phyloP scores from a whole-genome alignment of 2,329 filamentous ascomycete species.

The Fusarium marasasianum region DNA sequence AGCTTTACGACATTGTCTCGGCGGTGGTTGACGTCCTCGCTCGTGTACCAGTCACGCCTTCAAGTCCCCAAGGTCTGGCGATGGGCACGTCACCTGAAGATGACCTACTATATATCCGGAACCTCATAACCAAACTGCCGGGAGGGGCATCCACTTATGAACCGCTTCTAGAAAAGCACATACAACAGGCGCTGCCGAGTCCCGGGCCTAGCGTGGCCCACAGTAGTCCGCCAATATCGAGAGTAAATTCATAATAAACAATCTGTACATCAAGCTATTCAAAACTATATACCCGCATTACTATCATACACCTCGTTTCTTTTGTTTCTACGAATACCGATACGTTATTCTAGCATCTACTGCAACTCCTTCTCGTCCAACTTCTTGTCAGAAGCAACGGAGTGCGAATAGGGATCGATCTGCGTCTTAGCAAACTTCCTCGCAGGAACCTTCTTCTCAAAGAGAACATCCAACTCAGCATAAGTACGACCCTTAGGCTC shows the following conservation, averaged over 20 bases:
- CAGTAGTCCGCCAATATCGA: background rate
- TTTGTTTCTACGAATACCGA: too few species aligned
- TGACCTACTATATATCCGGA: constrained; percentile 50
- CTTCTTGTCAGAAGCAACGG: constrained; percentile 4
- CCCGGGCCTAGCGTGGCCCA: constrained; percentile 19
- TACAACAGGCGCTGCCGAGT: constrained; percentile 48
- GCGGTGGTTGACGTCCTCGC: constrained; percentile 57
- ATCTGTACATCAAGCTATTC: background rate
- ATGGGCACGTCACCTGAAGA: constrained; percentile 48
- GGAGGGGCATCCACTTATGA: constrained; percentile 52
- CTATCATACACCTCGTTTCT: background rate
- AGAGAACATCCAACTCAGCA: constrained; percentile 55
- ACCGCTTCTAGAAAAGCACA: constrained; percentile 52
- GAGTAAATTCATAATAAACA: background rate
- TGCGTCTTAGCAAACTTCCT: constrained; percentile 53
- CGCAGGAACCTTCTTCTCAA: constrained; percentile 51
- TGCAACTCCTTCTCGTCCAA: constrained; percentile 19
- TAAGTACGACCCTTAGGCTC: constrained; percentile 62
- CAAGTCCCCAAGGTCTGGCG: constrained; percentile 37
- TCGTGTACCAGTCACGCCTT: constrained; percentile 49
- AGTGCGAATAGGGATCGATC: constrained; percentile 48
- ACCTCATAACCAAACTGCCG: constrained; percentile 51
- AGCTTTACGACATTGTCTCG: constrained; percentile 57
- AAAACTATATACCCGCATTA: background rate
- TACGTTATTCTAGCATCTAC: background rate